Conservation (phyloP, 345 rosid species). For the Gossypium arboreum region DNA sequence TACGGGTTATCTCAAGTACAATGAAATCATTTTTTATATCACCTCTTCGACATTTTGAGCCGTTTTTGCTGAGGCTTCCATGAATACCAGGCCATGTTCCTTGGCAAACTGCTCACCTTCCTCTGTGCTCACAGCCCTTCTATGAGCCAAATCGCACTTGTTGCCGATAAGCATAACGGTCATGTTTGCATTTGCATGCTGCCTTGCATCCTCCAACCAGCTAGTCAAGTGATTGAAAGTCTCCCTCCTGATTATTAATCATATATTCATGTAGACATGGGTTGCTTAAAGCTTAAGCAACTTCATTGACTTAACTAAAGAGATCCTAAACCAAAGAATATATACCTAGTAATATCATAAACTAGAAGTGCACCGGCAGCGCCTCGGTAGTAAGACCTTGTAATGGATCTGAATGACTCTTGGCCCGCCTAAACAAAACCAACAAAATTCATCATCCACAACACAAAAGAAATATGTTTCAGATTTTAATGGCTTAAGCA, state of each 20-base stretch:
- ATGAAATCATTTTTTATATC: background rate
- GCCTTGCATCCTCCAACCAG: slow-evolving; percentile 8
- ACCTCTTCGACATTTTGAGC: slow-evolving; percentile 7
- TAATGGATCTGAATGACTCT: slow-evolving; percentile 53
- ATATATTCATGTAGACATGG: background rate
- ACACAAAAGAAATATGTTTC: background rate
- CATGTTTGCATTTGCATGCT: slow-evolving; percentile 4
- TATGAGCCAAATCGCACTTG: slow-evolving; percentile 1
- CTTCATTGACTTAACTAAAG: background rate
- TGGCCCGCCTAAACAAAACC: slow-evolving; percentile 39
- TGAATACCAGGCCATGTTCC: background rate
- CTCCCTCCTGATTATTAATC: slow-evolving; percentile 5
- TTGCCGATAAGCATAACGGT: background rate
- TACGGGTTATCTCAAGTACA: background rate
- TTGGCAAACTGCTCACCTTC: background rate
- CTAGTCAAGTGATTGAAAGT: slow-evolving; percentile 5
- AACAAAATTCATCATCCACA: slow-evolving; percentile 2
- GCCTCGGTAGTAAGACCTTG: slow-evolving; percentile 40
- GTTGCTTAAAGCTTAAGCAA: background rate
- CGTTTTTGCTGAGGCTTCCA: background rate
- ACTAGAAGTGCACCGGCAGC: slow-evolving; percentile 9
- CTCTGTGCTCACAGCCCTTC: slow-evolving; percentile 6
- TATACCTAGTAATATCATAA: background rate
- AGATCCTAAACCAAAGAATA: background rate
- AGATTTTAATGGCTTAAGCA: background rate